Percentiles rank a stretch among this genome's conserved stretches.
Evolutionary conservation across 2,329 filamentous ascomycete genomes (phyloP).

Genomic region (Monilinia laxa): DNA sequence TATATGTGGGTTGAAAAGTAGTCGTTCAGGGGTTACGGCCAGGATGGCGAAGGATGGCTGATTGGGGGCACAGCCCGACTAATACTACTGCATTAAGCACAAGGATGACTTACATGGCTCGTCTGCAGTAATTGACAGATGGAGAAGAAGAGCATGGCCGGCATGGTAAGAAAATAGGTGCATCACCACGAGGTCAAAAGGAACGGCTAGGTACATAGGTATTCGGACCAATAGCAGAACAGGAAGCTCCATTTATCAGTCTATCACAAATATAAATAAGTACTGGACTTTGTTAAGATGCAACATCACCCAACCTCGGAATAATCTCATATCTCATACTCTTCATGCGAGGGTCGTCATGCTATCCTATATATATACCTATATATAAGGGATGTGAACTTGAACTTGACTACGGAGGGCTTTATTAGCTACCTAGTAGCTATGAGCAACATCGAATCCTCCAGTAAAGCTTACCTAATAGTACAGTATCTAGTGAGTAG

Average conservation of each 20-base stretch:
- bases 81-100: slow-evolving; percentile 5
- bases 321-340: neutral
- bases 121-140: neutral
- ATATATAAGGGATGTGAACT: neutral
- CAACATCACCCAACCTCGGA: neutral
- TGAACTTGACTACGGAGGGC: neutral
- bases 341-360: neutral
- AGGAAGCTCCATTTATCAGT: neutral
- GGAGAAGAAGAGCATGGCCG: neutral
- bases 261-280: neutral
- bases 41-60: slow-evolving; percentile 4
- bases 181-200: slow-evolving; percentile 13
- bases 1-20: neutral
- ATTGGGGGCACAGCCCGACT: slow-evolving; percentile 3
- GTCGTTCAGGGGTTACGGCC: neutral
- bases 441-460: neutral
- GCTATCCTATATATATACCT: neutral
- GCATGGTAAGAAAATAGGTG: slow-evolving; percentile 5
- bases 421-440: too few relatives aligned
- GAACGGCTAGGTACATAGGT: too few relatives aligned
- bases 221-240: too few relatives aligned
- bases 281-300: neutral
- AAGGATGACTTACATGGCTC: slow-evolving; percentile 1
- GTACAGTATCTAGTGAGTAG: neutral
- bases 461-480: neutral